phyloP scores from a whole-genome alignment of 2,329 filamentous ascomycete species.

The Lecanosticta acicola region DNA sequence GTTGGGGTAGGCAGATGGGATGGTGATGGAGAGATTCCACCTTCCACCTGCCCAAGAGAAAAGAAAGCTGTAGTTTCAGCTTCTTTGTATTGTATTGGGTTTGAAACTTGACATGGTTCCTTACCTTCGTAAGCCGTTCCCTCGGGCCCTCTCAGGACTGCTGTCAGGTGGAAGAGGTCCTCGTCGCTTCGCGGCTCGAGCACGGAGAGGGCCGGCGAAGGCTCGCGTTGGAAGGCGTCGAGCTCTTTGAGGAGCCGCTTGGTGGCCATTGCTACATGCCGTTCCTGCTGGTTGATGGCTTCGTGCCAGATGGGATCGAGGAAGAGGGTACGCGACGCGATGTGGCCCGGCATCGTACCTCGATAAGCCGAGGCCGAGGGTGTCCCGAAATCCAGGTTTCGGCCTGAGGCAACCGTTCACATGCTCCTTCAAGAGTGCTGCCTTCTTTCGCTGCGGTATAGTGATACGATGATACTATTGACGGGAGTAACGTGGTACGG shows the following conservation, averaged over 20 bases:
- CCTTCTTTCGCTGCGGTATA: not conserved
- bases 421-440: no score
- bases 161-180: slow-evolving; percentile 55
- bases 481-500: not conserved
- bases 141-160: slow-evolving; percentile 54
- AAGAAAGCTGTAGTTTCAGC: not conserved
- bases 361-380: not conserved
- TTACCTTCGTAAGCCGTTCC: slow-evolving; percentile 58
- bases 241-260: slow-evolving; percentile 59
- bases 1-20: slow-evolving; percentile 75
- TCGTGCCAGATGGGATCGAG: slow-evolving; percentile 7
- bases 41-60: slow-evolving; percentile 52
- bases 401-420: slow-evolving; percentile 1
- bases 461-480: not conserved
- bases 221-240: slow-evolving; percentile 51
- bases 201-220: slow-evolving; percentile 52
- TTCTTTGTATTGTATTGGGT: not conserved
- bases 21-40: slow-evolving; percentile 73
- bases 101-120: not conserved
- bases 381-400: not conserved
- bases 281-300: not conserved
- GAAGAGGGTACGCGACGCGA: slow-evolving; percentile 3
- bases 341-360: slow-evolving; percentile 2
- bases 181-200: slow-evolving; percentile 54
- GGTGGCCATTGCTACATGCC: slow-evolving; percentile 32